Evolutionary conservation across 768 basidiomycete genomes (phyloP), one percentile per base, ranked within the genome.

Genomic region (Boletales sp.): DNA sequence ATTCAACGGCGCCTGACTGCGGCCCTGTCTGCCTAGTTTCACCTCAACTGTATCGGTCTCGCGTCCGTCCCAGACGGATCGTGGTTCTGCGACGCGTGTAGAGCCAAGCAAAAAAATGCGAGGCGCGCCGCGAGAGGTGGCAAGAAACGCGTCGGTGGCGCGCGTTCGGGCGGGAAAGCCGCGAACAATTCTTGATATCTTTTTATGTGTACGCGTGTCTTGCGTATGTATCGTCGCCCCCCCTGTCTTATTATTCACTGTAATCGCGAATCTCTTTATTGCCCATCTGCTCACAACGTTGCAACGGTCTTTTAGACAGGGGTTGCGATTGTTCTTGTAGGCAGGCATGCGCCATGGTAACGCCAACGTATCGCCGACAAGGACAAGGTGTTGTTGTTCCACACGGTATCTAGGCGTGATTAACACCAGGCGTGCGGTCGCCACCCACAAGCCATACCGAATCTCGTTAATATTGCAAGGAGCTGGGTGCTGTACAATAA

Each of bases 41-140:
- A 93, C 66, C 73, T 92, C 49, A 73, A 71, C 13, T 93, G 90
- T 64, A 80, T 89, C 39, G 84, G 84, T 0, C 74, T 93, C 38
- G 72, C 74, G 3, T 75, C 75, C 6, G 75, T 81, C 5, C 90
- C 90, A 0, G 79, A 81, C 2, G 87, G 86, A 1, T 74, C 72
- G 21, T 92, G 90, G 90, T 87, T 77, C 61, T 92, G 90, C 64
- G 82, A 86, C 1, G 68, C 70, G 4, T 92, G 90, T 59, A 75
- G 72, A 50, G 68, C 63, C 37, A 86, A 82, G 63, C 79, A 67
- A 56, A 69, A 80, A 49, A 70, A 71, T 50, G 72, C 71, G 42
- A 74, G 70, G 32, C 81, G 80, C 54, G 73, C 79, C 37, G 66
- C 76, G 14, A 74, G 73, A 42, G 74, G 82, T 38, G 79, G 77